A percentile compares a stretch with the other conserved stretches of the same genome.
phyloP scores from a whole-genome alignment of 306 rosid genomes.

The Glycine tomentella region DNA sequence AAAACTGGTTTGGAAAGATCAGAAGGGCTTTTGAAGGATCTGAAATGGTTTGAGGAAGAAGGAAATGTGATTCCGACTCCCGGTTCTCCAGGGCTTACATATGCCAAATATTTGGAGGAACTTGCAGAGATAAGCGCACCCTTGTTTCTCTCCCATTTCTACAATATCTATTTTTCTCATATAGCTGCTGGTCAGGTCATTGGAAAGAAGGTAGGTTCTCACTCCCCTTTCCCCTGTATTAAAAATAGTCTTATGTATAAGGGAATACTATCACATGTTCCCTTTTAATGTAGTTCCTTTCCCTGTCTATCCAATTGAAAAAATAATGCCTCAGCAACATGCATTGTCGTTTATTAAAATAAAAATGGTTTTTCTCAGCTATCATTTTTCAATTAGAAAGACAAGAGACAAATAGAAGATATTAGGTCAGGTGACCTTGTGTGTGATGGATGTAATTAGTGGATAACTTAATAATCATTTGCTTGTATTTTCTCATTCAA shows the following conservation, averaged over 20 bases:
- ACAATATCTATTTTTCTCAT: constrained; percentile 83
- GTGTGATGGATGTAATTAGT: neutral
- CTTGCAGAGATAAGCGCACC: constrained; percentile 72
- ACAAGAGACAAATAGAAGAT: too few relatives aligned
- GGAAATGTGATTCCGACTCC: constrained; percentile 70
- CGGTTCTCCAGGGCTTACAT: constrained; percentile 69
- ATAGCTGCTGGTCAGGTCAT: constrained; percentile 85
- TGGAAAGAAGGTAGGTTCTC: constrained; percentile 67
- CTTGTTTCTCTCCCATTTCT: constrained; percentile 82
- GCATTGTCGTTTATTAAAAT: neutral
- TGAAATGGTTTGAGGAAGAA: constrained; percentile 69
- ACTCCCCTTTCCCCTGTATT: neutral
- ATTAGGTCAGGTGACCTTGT: neutral
- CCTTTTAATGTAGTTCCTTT: neutral
- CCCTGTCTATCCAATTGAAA: constrained; percentile 7
- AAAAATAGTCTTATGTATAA: neutral
- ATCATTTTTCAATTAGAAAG: neutral
- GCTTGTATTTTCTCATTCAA: neutral
- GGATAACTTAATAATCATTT: neutral
- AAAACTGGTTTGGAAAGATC: constrained; percentile 90
- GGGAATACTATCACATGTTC: neutral
- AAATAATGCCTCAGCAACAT: neutral
- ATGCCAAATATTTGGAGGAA: constrained; percentile 72
- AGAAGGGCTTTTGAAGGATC: constrained; percentile 63
- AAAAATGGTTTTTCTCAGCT: neutral